Percentiles rank a stretch among this genome's conserved stretches.
Conservation (phyloP, 306 rosid species). For the Vachellia pachyceras region DNA sequence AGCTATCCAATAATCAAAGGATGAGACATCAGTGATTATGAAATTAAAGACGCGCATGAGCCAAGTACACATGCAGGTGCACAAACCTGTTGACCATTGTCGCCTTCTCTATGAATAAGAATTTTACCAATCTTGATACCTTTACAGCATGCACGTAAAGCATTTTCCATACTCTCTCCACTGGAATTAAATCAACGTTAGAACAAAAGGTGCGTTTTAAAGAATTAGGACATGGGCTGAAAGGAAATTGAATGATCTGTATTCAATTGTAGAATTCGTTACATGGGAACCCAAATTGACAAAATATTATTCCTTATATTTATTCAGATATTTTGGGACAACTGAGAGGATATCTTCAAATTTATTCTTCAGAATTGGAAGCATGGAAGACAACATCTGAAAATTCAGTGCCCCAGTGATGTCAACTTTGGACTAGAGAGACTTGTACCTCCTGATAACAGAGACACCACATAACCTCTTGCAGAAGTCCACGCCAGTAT, state of each 20-base stretch:
- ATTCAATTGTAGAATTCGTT: constrained; percentile 13
- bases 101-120: constrained; percentile 98
- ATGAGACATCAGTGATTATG: constrained; percentile 18
- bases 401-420: constrained; percentile 4
- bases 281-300: constrained; percentile 8
- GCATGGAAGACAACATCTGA: constrained; percentile 24
- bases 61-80: constrained; percentile 27
- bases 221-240: background rate
- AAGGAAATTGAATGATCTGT: background rate
- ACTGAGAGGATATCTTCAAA: constrained; percentile 1
- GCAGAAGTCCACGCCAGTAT: constrained; percentile 95
- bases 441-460: constrained; percentile 86
- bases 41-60: background rate
- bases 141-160: constrained; percentile 95
- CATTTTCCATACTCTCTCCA: constrained; percentile 99
- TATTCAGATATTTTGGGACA: constrained; percentile 7
- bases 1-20: constrained; percentile 59
- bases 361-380: constrained; percentile 31
- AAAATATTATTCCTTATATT: background rate
- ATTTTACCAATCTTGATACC: constrained; percentile 99
- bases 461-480: constrained; percentile 99
- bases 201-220: constrained; percentile 9
- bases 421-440: constrained; percentile 31
- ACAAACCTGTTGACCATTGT: constrained; percentile 94
- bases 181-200: constrained; percentile 49